Percentiles rank a stretch among this genome's conserved stretches.
These are phyloP conservation scores for Salinomyces thailandicus DNA, from an alignment of 2,329 filamentous ascomycete species.

Conservation along the genomic window DNA sequence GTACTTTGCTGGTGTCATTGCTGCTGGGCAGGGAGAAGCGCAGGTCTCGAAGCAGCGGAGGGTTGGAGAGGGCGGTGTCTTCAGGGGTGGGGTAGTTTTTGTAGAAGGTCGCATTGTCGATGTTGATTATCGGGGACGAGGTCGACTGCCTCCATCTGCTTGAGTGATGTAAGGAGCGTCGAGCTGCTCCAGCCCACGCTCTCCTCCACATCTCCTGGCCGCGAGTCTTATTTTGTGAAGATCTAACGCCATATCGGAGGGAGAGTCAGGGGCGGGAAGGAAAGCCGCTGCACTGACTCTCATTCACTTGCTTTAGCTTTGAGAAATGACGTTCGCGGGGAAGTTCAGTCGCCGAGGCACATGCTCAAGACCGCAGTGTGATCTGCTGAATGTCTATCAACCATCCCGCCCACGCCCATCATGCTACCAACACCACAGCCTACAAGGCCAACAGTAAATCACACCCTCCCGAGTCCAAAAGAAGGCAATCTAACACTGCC, in stretches of 20 bases:
- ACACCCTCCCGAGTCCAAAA: no score
- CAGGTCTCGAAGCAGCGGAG: slow-evolving; percentile 61
- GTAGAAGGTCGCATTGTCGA: slow-evolving; percentile 75
- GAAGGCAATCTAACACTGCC: no score
- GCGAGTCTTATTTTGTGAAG: no score
- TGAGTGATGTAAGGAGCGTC: not conserved
- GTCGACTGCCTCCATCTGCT: not conserved
- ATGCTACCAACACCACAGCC: slow-evolving; percentile 33
- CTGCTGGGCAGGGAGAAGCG: slow-evolving; percentile 53
- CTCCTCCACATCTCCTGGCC: not conserved
- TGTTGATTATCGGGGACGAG: slow-evolving; percentile 41
- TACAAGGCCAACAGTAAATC: slow-evolving; percentile 29
- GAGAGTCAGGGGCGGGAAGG: not conserved
- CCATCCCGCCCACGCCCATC: not conserved
- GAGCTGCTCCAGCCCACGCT: not conserved
- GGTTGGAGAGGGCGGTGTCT: slow-evolving; percentile 44
- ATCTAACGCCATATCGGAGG: not conserved
- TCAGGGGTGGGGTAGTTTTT: slow-evolving; percentile 53
- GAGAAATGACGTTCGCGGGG: slow-evolving; percentile 1
- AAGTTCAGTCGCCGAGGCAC: slow-evolving; percentile 1
- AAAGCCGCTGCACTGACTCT: not conserved
- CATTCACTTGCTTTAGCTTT: not conserved
- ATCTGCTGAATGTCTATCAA: no score
- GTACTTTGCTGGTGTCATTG: slow-evolving; percentile 15
- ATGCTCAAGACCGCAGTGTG: no score